A percentile compares a stretch with the other conserved stretches of the same genome.
phyloP scores from a whole-genome alignment of 2,329 filamentous ascomycete genomes.

The Xylaria sp. region DNA sequence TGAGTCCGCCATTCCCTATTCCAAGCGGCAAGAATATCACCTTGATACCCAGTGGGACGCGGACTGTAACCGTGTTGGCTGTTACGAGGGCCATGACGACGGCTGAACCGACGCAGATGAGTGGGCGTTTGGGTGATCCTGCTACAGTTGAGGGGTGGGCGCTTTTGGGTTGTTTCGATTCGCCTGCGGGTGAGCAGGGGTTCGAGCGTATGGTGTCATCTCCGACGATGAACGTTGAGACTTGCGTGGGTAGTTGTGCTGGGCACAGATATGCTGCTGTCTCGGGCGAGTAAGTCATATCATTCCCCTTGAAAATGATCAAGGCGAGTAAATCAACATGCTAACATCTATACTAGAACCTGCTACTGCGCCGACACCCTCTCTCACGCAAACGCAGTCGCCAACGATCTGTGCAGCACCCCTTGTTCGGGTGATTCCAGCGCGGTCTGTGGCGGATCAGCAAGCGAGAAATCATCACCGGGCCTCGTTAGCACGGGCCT shows the following conservation, averaged over 20 bases:
- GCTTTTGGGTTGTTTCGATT: constrained; percentile 38
- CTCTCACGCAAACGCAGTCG: constrained; percentile 36
- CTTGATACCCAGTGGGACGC: constrained; percentile 21
- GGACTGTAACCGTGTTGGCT: constrained; percentile 27
- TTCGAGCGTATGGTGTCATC: constrained; percentile 32
- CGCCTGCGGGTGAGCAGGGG: constrained; percentile 32
- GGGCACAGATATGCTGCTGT: constrained; percentile 37
- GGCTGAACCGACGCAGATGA: constrained; percentile 21
- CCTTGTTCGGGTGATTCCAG: constrained; percentile 39
- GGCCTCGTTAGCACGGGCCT: background rate
- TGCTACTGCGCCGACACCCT: constrained; percentile 44
- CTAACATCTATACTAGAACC: constrained; percentile 22
- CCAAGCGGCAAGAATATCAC: background rate
- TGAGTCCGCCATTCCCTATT: constrained; percentile 3
- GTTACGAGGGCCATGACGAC: constrained; percentile 17
- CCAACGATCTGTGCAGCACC: constrained; percentile 33
- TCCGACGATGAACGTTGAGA: constrained; percentile 36
- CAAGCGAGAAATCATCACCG: background rate
- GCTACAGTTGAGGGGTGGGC: constrained; percentile 21
- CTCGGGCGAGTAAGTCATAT: constrained; percentile 29
- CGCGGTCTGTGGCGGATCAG: constrained; percentile 40
- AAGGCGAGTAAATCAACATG: background rate
- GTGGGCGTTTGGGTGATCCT: constrained; percentile 15
- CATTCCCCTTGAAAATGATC: too few relatives aligned
- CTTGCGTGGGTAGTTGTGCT: constrained; percentile 37